phyloP scores from a whole-genome alignment of 495 filamentous ascomycete species.

The Annulohypoxylon moriforme region DNA sequence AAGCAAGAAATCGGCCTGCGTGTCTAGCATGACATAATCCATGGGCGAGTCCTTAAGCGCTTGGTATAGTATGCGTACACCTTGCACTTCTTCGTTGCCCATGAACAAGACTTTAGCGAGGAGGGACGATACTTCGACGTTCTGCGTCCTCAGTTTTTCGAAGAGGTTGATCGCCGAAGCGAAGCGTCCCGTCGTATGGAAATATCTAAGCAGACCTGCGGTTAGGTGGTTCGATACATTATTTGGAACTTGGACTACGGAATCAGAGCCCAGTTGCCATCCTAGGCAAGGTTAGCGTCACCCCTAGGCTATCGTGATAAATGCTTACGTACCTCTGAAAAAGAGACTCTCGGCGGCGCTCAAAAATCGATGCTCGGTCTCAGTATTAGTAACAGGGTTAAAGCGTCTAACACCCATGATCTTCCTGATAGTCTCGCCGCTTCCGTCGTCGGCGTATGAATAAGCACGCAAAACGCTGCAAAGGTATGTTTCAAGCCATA shows the following conservation, averaged over 20 bases:
- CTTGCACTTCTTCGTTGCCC: constrained; percentile 96
- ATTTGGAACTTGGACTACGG: constrained; percentile 96
- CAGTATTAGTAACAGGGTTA: constrained; percentile 96
- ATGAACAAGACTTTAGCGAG: constrained; percentile 88
- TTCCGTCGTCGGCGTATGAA: constrained; percentile 94
- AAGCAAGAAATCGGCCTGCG: constrained; percentile 92
- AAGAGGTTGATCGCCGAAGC: constrained; percentile 98
- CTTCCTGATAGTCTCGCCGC: constrained; percentile 88
- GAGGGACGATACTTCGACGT: constrained; percentile 93
- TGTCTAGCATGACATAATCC: constrained; percentile 94
- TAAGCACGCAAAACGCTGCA: constrained; percentile 94
- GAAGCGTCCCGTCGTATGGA: constrained; percentile 93
- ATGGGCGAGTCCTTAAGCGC: constrained; percentile 91
- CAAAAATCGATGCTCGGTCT: constrained; percentile 95
- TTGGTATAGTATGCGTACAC: constrained; percentile 86
- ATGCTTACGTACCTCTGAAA: constrained; percentile 77
- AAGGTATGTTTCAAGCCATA: constrained; percentile 98
- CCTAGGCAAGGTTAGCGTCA: constrained; percentile 61
- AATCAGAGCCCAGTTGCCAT: constrained; percentile 95
- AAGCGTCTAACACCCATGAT: constrained; percentile 95
- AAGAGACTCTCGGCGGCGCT: constrained; percentile 95
- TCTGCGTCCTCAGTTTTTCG: constrained; percentile 89
- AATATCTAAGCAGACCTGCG: constrained; percentile 92
- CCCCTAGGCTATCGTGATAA: not conserved
- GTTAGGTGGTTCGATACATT: constrained; percentile 96